Percentiles rank a stretch among this genome's conserved stretches.
phyloP scores from a whole-genome alignment of 75 land plant genomes.

The Azolla pinnata region DNA sequence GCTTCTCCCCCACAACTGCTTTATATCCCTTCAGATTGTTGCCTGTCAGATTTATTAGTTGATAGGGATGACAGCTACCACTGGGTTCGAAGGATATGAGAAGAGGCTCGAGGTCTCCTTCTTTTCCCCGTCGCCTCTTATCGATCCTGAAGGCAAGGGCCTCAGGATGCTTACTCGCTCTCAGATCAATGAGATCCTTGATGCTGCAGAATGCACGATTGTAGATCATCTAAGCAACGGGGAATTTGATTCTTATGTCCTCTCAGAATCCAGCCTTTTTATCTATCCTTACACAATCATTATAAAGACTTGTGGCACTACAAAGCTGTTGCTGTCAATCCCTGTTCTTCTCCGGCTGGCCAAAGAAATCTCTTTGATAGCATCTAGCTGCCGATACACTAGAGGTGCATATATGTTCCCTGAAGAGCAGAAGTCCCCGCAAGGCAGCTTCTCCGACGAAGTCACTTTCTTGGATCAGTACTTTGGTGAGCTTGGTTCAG shows the following conservation, averaged over 20 bases:
- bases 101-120: constrained; percentile 64
- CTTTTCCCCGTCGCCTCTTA: constrained; percentile 29
- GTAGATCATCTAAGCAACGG: constrained; percentile 48
- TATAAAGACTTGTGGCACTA: constrained; percentile 79
- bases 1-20: neutral
- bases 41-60: no score
- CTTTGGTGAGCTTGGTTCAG: constrained; percentile 36
- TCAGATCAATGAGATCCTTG: constrained; percentile 45
- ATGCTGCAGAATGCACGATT: constrained; percentile 61
- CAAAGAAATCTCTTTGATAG: constrained; percentile 19
- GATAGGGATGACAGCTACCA: neutral
- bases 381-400: constrained; percentile 35
- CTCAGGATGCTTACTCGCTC: constrained; percentile 40
- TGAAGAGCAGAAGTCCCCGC: constrained; percentile 49
- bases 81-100: constrained; percentile 67
- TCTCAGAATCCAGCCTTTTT: constrained; percentile 56
- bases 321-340: constrained; percentile 51
- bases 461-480: constrained; percentile 19
- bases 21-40: neutral
- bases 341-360: constrained; percentile 44
- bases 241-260: constrained; percentile 60
- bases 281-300: constrained; percentile 54
- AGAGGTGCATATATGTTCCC: constrained; percentile 61
- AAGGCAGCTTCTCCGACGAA: constrained; percentile 54
- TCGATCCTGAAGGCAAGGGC: constrained; percentile 51